A percentile compares a stretch with the other conserved stretches of the same genome.
Conservation (phyloP, 164 flowering plant genomes). For the Magnolia changhungtana region DNA sequence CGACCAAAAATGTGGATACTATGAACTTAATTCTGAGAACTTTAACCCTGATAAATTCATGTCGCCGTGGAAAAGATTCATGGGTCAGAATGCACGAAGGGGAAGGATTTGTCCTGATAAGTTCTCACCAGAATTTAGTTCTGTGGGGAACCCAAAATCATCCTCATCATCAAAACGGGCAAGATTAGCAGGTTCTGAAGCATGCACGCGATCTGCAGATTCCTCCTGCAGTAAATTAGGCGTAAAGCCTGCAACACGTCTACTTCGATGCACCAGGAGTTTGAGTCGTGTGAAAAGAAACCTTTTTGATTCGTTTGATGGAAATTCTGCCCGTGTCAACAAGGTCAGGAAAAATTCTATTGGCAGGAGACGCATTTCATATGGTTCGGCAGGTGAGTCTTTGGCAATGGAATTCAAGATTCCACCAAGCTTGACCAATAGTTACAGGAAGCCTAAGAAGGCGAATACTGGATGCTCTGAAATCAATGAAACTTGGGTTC, state of each 20-base stretch:
- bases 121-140: constrained; percentile 17
- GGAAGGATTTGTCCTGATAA: constrained; percentile 32
- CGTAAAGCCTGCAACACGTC: constrained; percentile 22
- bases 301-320: constrained; percentile 47
- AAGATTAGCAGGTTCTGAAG: constrained; percentile 21
- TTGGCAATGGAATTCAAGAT: constrained; percentile 15
- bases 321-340: constrained; percentile 16
- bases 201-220: constrained; percentile 14
- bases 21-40: constrained; percentile 52
- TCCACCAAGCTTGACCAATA: constrained; percentile 13
- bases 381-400: constrained; percentile 6
- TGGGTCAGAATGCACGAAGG: constrained; percentile 39
- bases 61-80: constrained; percentile 27
- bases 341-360: constrained; percentile 17
- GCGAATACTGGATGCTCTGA: constrained; percentile 22
- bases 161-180: constrained; percentile 30
- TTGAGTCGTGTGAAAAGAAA: constrained; percentile 52
- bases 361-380: constrained; percentile 19
- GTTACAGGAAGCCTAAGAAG: constrained; percentile 20
- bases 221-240: constrained; percentile 20
- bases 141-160: constrained; percentile 10
- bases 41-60: constrained; percentile 15
- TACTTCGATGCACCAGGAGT: constrained; percentile 39
- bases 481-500: constrained; percentile 75
- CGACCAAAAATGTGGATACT: constrained; percentile 73